These are phyloP conservation scores for Magnolia sinica DNA, from an alignment of 164 flowering plant species.

Conservation along the genomic window DNA sequence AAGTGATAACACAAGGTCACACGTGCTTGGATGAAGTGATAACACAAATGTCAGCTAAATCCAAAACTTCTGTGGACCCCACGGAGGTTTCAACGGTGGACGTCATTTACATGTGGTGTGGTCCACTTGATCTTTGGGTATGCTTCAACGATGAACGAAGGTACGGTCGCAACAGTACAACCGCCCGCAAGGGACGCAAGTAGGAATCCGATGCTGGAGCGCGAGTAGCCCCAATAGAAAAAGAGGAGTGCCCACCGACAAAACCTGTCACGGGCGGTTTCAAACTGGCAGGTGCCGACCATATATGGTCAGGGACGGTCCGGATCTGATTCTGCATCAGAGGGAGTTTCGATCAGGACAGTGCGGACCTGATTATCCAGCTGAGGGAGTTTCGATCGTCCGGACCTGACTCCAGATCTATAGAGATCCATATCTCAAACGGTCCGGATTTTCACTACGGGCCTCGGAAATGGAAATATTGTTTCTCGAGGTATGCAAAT, in stretches of 20 bases:
- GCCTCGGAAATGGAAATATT: neutral
- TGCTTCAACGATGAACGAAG: too few relatives aligned
- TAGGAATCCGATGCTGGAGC: too few relatives aligned
- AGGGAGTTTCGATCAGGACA: neutral
- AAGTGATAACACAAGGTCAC: too few relatives aligned
- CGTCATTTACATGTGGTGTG: too few relatives aligned
- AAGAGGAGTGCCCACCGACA: constrained; percentile 1
- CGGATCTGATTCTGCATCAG: constrained; percentile 31
- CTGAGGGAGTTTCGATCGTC: neutral
- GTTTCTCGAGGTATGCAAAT: neutral
- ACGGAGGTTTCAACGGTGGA: too few relatives aligned
- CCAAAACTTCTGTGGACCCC: too few relatives aligned
- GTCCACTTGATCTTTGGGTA: too few relatives aligned
- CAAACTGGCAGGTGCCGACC: constrained; percentile 37
- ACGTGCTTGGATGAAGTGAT: too few relatives aligned
- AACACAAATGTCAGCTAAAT: too few relatives aligned
- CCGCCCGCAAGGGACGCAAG: neutral
- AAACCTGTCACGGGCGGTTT: neutral
- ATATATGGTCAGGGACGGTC: neutral
- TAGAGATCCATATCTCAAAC: neutral
- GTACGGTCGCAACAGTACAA: neutral
- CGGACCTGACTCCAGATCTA: neutral
- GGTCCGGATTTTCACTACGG: neutral
- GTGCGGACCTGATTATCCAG: neutral
- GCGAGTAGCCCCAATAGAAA: neutral